Evolutionary conservation across 2,329 filamentous ascomycete genomes (phyloP).

Genomic region (Madurella fahalii): DNA sequence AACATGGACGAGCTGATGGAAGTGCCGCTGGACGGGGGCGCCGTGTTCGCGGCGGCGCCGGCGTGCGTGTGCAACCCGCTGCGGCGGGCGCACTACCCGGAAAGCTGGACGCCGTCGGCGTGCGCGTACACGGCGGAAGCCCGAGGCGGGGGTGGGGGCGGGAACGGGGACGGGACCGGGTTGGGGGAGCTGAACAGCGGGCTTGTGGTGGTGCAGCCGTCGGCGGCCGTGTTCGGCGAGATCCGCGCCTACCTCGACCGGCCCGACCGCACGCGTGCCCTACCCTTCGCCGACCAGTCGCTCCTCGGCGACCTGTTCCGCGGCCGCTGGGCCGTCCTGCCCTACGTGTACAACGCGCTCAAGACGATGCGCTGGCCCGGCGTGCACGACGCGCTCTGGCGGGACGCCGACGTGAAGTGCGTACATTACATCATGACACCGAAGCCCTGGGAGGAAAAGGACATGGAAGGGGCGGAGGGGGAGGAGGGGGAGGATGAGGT

Average conservation of each 20-base stretch:
- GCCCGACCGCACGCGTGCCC: conserved; percentile 36
- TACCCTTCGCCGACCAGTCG: conserved; percentile 58
- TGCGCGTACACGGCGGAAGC: conserved; percentile 54
- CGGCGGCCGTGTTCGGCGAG: conserved; percentile 41
- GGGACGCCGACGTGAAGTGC: conserved; percentile 55
- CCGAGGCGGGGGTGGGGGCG: too few species aligned
- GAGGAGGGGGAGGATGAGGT: conserved; percentile 25
- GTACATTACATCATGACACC: conserved; percentile 59
- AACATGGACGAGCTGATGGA: conserved; percentile 96
- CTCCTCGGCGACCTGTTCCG: conserved; percentile 53
- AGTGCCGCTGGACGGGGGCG: conserved; percentile 62
- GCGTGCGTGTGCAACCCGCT: conserved; percentile 64
- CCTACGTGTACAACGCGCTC: conserved; percentile 59
- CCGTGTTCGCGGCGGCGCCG: conserved; percentile 20
- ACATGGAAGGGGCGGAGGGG: conserved; percentile 40
- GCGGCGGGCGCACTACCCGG: conserved; percentile 72
- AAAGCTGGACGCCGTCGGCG: conserved; percentile 54
- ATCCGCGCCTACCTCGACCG: conserved; percentile 49
- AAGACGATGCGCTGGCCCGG: conserved; percentile 54
- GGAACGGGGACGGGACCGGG: too few species aligned
- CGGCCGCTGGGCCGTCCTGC: conserved; percentile 54
- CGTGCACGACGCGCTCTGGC: conserved; percentile 55
- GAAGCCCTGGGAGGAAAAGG: conserved; percentile 58
- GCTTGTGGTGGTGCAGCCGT: conserved; percentile 55
- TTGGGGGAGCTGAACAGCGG: conserved; percentile 46